Percentiles rank a stretch among this genome's conserved stretches.
Evolutionary conservation across 345 rosid species (phyloP).

Genomic region (Noccaea bulbosa): DNA sequence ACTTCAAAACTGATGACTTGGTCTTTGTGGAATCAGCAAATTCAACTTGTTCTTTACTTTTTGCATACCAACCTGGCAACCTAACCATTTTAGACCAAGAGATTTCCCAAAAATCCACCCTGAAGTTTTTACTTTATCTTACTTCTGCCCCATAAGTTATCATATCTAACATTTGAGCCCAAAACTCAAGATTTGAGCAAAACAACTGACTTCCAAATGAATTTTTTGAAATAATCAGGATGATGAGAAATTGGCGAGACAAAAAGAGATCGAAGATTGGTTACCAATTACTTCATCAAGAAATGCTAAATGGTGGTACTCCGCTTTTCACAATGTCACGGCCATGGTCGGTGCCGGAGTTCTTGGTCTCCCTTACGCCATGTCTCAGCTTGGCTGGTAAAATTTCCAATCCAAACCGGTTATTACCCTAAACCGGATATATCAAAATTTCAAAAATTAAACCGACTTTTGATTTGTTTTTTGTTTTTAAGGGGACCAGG

Average conservation of each 20-base stretch:
- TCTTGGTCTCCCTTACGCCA: conserved; percentile 80
- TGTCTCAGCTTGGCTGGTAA: conserved; percentile 80
- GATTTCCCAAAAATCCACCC: conserved; percentile 2
- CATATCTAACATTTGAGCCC: not conserved
- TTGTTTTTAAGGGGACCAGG: conserved; percentile 38
- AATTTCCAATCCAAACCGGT: not conserved
- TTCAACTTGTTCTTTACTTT: conserved; percentile 10
- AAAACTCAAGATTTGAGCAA: not conserved
- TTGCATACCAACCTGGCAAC: conserved; percentile 20
- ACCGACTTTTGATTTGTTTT: not conserved
- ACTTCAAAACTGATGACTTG: not conserved
- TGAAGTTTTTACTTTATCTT: not conserved
- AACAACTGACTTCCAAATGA: not conserved
- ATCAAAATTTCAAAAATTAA: not conserved
- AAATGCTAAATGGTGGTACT: conserved; percentile 83
- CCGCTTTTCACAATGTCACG: conserved; percentile 87
- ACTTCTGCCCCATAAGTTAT: not conserved
- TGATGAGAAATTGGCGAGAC: conserved; percentile 41
- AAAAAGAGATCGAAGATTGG: conserved; percentile 68
- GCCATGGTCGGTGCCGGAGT: conserved; percentile 91
- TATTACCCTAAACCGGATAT: not conserved
- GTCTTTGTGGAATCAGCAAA: not conserved
- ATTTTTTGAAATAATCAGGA: conserved; percentile 24
- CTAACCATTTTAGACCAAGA: conserved; percentile 9
- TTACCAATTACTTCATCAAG: conserved; percentile 74